Conservation (phyloP, 164 flowering plant genomes). For the Malania oleifera region DNA sequence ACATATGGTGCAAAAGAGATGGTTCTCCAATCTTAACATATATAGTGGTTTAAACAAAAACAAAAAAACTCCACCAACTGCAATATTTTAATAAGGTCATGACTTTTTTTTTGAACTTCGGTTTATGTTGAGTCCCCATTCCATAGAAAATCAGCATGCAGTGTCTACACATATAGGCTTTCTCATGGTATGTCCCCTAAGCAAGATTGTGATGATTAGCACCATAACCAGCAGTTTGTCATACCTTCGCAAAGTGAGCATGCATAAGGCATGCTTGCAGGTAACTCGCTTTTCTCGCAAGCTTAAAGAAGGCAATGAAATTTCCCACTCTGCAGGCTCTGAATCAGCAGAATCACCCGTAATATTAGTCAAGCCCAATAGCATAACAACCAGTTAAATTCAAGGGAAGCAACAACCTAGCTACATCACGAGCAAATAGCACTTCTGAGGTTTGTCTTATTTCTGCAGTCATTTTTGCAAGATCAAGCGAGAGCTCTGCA, state of each 20-base stretch:
- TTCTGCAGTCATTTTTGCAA: slow-evolving; percentile 92
- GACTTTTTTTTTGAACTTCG: too few species aligned
- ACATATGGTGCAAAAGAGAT: too few species aligned
- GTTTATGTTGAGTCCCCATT: too few species aligned
- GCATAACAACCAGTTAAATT: not conserved
- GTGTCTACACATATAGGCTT: too few species aligned
- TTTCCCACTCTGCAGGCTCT: slow-evolving; percentile 96
- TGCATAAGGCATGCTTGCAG: slow-evolving; percentile 99
- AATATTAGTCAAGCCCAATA: slow-evolving; percentile 13
- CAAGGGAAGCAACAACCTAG: slow-evolving; percentile 49
- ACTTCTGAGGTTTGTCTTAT: slow-evolving; percentile 81
- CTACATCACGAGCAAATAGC: slow-evolving; percentile 93
- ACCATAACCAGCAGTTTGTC: not conserved
- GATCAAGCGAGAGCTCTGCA: slow-evolving; percentile 97
- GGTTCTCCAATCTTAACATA: too few species aligned
- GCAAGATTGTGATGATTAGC: too few species aligned
- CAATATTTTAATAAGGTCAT: too few species aligned
- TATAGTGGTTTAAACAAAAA: too few species aligned
- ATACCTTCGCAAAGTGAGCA: slow-evolving; percentile 98
- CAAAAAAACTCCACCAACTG: too few species aligned
- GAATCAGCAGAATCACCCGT: slow-evolving; percentile 20
- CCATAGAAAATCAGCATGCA: too few species aligned
- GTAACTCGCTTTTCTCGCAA: slow-evolving; percentile 80
- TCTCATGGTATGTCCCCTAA: too few species aligned
- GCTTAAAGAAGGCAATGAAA: slow-evolving; percentile 87